Conservation (phyloP, 1,284 basidiomycete species). For the Porogramme epimiltina region DNA sequence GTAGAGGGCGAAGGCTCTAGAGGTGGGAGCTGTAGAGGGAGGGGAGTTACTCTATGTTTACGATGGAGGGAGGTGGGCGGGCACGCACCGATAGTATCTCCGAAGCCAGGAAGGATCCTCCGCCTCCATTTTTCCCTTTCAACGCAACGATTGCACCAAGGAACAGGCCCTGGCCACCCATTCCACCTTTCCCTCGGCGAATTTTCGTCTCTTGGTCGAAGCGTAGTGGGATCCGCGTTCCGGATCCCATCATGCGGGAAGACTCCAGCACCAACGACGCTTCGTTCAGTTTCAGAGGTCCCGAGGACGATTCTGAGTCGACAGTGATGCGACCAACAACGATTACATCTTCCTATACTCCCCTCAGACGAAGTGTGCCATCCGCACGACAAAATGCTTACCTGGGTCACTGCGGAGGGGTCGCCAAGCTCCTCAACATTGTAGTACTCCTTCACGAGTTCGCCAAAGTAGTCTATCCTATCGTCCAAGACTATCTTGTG, state of each 20-base stretch:
- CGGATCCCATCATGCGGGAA: slow-evolving; percentile 77
- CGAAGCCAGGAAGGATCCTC: slow-evolving; percentile 81
- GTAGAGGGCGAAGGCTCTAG: slow-evolving; percentile 39
- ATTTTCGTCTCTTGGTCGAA: slow-evolving; percentile 72
- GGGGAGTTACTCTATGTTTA: slow-evolving; percentile 23
- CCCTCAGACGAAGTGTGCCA: not conserved
- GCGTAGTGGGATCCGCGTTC: slow-evolving; percentile 69
- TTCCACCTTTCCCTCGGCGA: slow-evolving; percentile 62
- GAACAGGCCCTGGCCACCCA: slow-evolving; percentile 79
- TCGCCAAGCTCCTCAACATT: slow-evolving; percentile 74
- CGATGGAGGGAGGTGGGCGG: not conserved
- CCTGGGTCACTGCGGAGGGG: slow-evolving; percentile 73
- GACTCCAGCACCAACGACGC: slow-evolving; percentile 78
- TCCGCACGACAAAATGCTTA: slow-evolving; percentile 35
- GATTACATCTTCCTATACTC: slow-evolving; percentile 64
- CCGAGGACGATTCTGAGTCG: slow-evolving; percentile 60
- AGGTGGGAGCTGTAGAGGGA: slow-evolving; percentile 49
- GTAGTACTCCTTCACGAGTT: slow-evolving; percentile 72
- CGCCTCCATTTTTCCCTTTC: slow-evolving; percentile 92
- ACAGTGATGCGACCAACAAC: slow-evolving; percentile 83
- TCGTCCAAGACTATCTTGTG: slow-evolving; percentile 69
- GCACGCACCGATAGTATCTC: slow-evolving; percentile 76
- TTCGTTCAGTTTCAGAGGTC: slow-evolving; percentile 72
- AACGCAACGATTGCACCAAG: slow-evolving; percentile 89
- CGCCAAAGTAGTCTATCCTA: slow-evolving; percentile 82